Evolutionary conservation across 2,329 filamentous ascomycete genomes (phyloP).

Genomic region (Cercospora sojina): DNA sequence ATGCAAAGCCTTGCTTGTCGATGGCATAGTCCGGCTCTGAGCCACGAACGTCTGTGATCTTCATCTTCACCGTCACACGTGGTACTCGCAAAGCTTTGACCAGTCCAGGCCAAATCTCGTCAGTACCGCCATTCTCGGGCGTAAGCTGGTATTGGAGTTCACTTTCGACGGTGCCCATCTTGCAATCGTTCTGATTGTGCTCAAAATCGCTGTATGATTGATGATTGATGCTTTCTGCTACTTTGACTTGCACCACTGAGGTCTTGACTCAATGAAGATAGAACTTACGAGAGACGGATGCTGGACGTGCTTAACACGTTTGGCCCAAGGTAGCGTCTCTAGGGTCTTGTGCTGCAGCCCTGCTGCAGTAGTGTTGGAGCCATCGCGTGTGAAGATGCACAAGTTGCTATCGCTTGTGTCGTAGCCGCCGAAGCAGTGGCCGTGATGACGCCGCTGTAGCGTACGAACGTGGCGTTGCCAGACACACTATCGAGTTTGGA

Average conservation of each 20-base stretch:
- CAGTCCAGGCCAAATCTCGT: constrained; percentile 14
- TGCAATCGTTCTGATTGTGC: not conserved
- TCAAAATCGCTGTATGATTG: not conserved
- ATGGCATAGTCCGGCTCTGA: constrained; percentile 1
- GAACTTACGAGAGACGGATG: not conserved
- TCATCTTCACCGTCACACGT: constrained; percentile 13
- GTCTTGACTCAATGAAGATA: not conserved
- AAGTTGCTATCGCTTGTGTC: not conserved
- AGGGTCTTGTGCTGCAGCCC: not conserved
- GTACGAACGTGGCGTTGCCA: not conserved
- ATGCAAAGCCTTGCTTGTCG: constrained; percentile 16
- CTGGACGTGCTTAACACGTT: not conserved
- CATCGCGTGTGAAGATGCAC: not conserved
- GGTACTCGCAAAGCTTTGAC: constrained; percentile 14
- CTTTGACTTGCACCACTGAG: not conserved
- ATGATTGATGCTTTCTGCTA: not conserved
- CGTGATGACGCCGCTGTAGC: not conserved
- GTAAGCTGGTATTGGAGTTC: constrained; percentile 14
- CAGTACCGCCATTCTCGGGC: constrained; percentile 12
- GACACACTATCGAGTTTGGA: not conserved
- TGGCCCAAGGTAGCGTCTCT: not conserved
- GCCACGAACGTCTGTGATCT: constrained; percentile 10
- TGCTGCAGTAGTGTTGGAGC: not conserved
- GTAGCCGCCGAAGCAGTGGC: not conserved
- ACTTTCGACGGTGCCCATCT: constrained; percentile 7